These are phyloP conservation scores for Aspergillus sp. DNA, from an alignment of 2,329 filamentous ascomycete genomes.

Conservation along the genomic window DNA sequence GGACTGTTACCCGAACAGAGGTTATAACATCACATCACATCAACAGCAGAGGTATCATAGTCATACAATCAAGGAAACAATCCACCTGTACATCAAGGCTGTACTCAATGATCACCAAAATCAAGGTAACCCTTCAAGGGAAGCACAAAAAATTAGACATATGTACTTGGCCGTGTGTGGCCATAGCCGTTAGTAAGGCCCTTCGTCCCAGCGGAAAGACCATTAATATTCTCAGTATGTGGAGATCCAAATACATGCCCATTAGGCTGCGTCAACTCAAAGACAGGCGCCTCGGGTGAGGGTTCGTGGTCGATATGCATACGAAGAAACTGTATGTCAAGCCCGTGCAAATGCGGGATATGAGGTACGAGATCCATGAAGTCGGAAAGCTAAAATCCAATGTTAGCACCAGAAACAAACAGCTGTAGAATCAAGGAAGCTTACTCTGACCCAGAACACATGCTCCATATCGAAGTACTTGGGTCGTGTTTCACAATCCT, in stretches of 20 bases:
- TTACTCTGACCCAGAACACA: conserved; percentile 48
- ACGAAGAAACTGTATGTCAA: conserved; percentile 33
- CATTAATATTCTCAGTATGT: conserved; percentile 12
- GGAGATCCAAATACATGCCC: conserved; percentile 20
- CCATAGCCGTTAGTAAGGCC: conserved; percentile 31
- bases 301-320: conserved; percentile 40
- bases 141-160: conserved; percentile 29
- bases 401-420: not conserved
- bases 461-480: conserved; percentile 48
- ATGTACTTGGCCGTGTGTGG: conserved; percentile 35
- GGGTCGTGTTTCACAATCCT: conserved; percentile 39
- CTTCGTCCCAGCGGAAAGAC: conserved; percentile 20
- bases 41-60: conserved; percentile 39
- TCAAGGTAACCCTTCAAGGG: conserved; percentile 2
- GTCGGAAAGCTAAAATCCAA: conserved; percentile 38
- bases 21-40: conserved; percentile 15
- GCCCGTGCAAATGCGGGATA: conserved; percentile 42
- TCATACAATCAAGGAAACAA: conserved; percentile 34
- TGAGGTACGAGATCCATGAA: conserved; percentile 47
- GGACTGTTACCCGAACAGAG: no score
- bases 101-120: conserved; percentile 8
- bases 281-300: conserved; percentile 8
- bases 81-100: conserved; percentile 26
- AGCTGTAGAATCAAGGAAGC: conserved; percentile 4
- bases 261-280: conserved; percentile 22